phyloP scores from a whole-genome alignment of 306 rosid genomes.

The Fragaria vesca region DNA sequence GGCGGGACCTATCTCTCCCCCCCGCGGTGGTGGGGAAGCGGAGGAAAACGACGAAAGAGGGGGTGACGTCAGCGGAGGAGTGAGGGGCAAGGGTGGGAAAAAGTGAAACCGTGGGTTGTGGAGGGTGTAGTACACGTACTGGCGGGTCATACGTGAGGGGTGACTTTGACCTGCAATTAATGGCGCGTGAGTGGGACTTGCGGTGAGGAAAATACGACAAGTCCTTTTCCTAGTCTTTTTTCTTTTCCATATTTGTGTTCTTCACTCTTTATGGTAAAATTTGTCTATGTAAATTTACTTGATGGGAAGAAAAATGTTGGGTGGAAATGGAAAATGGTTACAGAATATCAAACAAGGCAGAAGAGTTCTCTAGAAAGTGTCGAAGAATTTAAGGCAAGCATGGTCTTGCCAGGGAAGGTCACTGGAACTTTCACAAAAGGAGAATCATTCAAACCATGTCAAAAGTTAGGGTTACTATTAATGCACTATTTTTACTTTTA shows the following conservation, averaged over 20 bases:
- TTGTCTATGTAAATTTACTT: not conserved
- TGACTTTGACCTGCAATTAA: constrained; percentile 10
- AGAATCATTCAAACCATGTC: not conserved
- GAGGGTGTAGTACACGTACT: constrained; percentile 19
- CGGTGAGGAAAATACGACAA: not conserved
- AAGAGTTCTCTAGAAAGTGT: not conserved
- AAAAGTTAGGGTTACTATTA: not conserved
- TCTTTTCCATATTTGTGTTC: not conserved
- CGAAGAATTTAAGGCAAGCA: not conserved
- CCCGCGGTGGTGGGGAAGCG: constrained; percentile 9
- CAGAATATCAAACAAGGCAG: not conserved
- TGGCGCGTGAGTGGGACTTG: constrained; percentile 33
- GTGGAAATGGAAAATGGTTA: not conserved
- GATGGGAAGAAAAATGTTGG: not conserved
- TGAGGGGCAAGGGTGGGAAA: constrained; percentile 52
- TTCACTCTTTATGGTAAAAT: not conserved
- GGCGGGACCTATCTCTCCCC: constrained; percentile 17
- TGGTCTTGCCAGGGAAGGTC: not conserved
- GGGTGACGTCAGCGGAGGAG: constrained; percentile 37
- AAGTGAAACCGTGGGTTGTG: constrained; percentile 56
- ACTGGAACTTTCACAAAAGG: not conserved
- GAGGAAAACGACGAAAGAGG: constrained; percentile 54
- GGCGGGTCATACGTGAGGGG: not conserved
- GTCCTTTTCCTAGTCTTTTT: not conserved
- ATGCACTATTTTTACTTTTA: not conserved